phyloP scores from a whole-genome alignment of 768 basidiomycete species.

The Mycena rosella region DNA sequence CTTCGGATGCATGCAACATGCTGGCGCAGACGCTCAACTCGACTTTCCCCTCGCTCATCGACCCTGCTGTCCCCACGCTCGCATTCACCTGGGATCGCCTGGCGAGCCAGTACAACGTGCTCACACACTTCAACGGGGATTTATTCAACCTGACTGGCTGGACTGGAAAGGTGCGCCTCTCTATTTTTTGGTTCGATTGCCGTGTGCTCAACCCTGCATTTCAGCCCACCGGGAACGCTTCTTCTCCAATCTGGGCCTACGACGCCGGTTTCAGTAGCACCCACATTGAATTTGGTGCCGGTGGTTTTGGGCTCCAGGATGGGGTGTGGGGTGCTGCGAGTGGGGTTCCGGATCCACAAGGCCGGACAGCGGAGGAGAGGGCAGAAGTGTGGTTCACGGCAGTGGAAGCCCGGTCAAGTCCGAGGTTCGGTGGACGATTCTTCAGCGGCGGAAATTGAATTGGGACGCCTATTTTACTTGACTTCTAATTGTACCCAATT shows the following conservation, averaged over 20 bases:
- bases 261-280: constrained; percentile 24
- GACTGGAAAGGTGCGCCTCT: constrained; percentile 20
- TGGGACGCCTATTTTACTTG: too few species aligned
- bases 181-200: not conserved
- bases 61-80: constrained; percentile 25
- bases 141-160: constrained; percentile 35
- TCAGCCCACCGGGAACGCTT: constrained; percentile 32
- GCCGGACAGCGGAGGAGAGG: constrained; percentile 18
- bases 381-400: constrained; percentile 34
- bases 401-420: too few species aligned
- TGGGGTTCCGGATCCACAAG: constrained; percentile 22
- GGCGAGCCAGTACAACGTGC: constrained; percentile 18
- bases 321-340: constrained; percentile 31
- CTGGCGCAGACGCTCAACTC: constrained; percentile 23
- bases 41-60: constrained; percentile 13
- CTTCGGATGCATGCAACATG: constrained; percentile 14
- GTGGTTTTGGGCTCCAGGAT: constrained; percentile 26
- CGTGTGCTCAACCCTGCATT: not conserved
- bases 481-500: not conserved
- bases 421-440: too few species aligned
- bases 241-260: constrained; percentile 30
- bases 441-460: too few species aligned
- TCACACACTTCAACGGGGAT: constrained; percentile 30
- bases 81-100: constrained; percentile 33
- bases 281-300: constrained; percentile 14